Evolutionary conservation across 1,284 basidiomycete genomes (phyloP), one percentile per base, ranked within the genome.

Genomic region (Melanopsichium pennsylvanicum): DNA sequence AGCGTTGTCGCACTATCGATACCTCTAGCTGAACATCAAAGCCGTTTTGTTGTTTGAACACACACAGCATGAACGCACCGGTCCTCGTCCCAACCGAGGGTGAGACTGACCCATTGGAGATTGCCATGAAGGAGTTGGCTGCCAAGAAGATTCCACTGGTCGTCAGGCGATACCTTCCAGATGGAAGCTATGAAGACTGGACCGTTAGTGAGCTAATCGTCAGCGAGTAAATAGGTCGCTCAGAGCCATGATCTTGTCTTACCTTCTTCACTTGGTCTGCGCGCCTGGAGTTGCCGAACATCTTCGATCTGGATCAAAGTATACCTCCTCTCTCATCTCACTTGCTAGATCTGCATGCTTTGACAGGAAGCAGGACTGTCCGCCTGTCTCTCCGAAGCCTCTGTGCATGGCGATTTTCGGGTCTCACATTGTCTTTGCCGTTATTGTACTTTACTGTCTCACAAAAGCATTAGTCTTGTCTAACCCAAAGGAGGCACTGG

Each of bases 131-230:
- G 57, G 78, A 80, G 64, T 59, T 80, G 15, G 69, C 66, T 5
- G 75, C 75, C 13, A 79, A 78, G 46, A 80, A 80, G 68, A 80
- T 80, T 25, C 79, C 79, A 10, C 51, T 81, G 16, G 70, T 80
- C n/a, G 75, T 81, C 22, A 64, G 79, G 48, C 58, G 79, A 32
- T 80, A 80, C 41, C 72, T 81, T 9, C 79, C 79, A 3, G 79
- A 81, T 33, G 78, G 78, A 19, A 75, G 70, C 40, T 81, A 70
- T 58, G 79, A 81, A 37, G 78, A 80, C 48, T 80, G 78, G 78
- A 76, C 69, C 18, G 78, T 80, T 31, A 63, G 74, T 29, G 78
- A 80, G 58, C 73, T 80, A 33, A 80, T 80, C 59, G 70, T 70
- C 44, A 76, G 68, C 47, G 76, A 79, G 39, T 79, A 49, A 61